Conservation (phyloP, 306 rosid species). For the Rosa persica region DNA sequence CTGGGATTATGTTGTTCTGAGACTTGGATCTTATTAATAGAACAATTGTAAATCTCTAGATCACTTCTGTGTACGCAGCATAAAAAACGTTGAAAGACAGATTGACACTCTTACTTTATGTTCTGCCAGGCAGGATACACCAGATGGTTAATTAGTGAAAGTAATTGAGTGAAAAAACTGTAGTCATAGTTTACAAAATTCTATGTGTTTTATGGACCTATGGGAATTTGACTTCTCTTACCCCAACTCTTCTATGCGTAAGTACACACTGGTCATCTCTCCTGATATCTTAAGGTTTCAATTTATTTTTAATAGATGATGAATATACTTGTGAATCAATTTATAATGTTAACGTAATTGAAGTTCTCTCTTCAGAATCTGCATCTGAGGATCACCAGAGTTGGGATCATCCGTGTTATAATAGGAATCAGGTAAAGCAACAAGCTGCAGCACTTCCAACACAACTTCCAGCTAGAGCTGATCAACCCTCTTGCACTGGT, state of each 20-base stretch:
- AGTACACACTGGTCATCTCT: constrained; percentile 13
- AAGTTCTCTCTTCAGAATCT: constrained; percentile 47
- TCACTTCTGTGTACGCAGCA: background rate
- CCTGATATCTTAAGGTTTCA: constrained; percentile 21
- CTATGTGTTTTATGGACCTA: constrained; percentile 10
- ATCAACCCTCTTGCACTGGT: constrained; percentile 85
- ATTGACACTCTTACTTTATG: background rate
- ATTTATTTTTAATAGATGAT: background rate
- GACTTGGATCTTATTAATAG: background rate
- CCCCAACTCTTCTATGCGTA: constrained; percentile 14
- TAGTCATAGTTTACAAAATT: background rate
- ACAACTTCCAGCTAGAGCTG: constrained; percentile 89
- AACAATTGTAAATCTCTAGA: background rate
- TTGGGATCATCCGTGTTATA: constrained; percentile 63
- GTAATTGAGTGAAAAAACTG: background rate
- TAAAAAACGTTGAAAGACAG: background rate
- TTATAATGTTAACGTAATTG: constrained; percentile 18
- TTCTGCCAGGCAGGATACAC: background rate
- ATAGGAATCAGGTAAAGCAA: constrained; percentile 52
- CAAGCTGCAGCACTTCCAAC: constrained; percentile 67
- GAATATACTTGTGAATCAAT: constrained; percentile 14
- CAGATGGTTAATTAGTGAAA: background rate
- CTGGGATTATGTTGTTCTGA: background rate
- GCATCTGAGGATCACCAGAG: constrained; percentile 41
- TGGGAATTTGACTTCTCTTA: background rate